These are phyloP conservation scores for Pholiota conissans DNA, from an alignment of 768 basidiomycete species.

Conservation along the genomic window DNA sequence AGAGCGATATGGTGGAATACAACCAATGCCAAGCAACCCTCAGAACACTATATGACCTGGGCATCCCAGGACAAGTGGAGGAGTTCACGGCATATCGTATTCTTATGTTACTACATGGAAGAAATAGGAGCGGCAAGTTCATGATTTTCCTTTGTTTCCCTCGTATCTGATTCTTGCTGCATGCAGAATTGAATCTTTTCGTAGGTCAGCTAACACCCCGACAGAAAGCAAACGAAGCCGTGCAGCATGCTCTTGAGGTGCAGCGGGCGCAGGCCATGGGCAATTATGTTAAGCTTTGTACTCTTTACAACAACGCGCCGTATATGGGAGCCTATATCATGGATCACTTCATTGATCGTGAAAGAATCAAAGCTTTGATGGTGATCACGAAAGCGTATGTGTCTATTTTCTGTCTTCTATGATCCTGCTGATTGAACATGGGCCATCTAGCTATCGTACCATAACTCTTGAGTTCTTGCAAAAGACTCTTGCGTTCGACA, in stretches of 20 bases:
- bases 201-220: constrained; percentile 95
- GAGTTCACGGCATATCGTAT: constrained; percentile 98
- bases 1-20: constrained; percentile 99
- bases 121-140: constrained; percentile 87
- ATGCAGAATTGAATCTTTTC: constrained; percentile 88
- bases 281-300: constrained; percentile 93
- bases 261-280: constrained; percentile 88
- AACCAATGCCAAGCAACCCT: constrained; percentile 96
- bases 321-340: constrained; percentile 99
- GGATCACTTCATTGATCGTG: constrained; percentile 96
- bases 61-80: constrained; percentile 88
- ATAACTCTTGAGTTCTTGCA: constrained; percentile 77
- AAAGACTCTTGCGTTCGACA: constrained; percentile 84
- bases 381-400: constrained; percentile 93
- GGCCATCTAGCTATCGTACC: constrained; percentile 66
- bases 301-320: constrained; percentile 77
- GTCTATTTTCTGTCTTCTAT: background rate
- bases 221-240: constrained; percentile 81
- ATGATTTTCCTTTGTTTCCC: background rate
- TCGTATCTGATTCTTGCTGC: background rate
- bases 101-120: constrained; percentile 91
- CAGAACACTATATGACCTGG: constrained; percentile 88
- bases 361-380: constrained; percentile 82
- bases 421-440: constrained; percentile 5
- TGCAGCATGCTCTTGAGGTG: constrained; percentile 87